Evolutionary conservation across 305 asterid species (phyloP), one percentile per base, ranked within the genome.

Genomic region (Euphrasia arctica): DNA sequence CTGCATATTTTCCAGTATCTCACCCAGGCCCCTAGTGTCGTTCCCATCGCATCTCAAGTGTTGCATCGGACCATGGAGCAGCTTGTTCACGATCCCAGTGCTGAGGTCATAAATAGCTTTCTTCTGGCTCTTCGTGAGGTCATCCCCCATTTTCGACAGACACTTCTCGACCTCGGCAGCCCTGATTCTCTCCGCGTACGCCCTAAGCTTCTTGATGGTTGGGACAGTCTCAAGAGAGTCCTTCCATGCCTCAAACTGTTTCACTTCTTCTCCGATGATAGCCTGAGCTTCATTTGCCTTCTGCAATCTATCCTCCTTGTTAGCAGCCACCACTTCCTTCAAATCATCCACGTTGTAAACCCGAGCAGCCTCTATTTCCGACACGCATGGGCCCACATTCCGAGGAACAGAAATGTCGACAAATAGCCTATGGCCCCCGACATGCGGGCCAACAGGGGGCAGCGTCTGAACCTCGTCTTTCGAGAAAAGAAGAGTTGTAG

Each of bases 331-430:
- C 31, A 88, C 97, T 80, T 84, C 93, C 74, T 88, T 70, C 69
- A 90, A 78, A 79, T 88, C 91, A 60, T 88, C 97, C 9, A 92
- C 98, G 27, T 92, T 92, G 82, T 85, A 90, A 18, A 87, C 87
- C 11, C 58, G 64, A 48, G 77, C 82, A 9, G 65, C 72, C 60
- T 82, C 81, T 18, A 90, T 73, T 28, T 85, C 91, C 0, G 85
- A 70, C 8, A 92, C 89, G 15, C 81, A 76, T 15, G 93, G 45
- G 10, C 75, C 98, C 78, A 92, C 98, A 43, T 92, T 92, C 15
- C 98, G 71, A n/a, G 98, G 98, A 62, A 89, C 97, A 15, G 98
- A 83, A 63, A 92, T 89, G 74, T 92, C 97, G 14, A 89, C 34
- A 65, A 92, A 89, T 42, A 89, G 82, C 74, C 90, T 85, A 70